phyloP scores from a whole-genome alignment of 2,329 filamentous ascomycete species.

The Pyrenochaeta sp. region DNA sequence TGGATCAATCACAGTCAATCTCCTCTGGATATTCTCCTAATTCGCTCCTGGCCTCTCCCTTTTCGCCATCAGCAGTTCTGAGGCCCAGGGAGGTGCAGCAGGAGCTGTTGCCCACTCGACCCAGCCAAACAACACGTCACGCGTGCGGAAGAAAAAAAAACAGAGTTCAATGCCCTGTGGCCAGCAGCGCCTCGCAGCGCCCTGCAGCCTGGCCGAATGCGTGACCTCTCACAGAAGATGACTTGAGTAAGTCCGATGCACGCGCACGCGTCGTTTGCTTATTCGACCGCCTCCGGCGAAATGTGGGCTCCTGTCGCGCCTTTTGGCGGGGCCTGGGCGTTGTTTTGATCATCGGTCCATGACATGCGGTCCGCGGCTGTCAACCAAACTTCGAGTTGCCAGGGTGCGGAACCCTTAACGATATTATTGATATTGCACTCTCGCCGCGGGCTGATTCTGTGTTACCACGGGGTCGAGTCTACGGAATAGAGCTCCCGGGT shows the following conservation, averaged over 20 bases:
- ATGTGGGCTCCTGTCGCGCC: conserved; percentile 21
- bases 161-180: conserved; percentile 12
- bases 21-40: conserved; percentile 6
- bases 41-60: conserved; percentile 11
- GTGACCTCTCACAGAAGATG: conserved; percentile 16
- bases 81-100: neutral
- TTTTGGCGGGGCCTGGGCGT: conserved; percentile 6
- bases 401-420: neutral
- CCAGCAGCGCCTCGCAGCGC: conserved; percentile 12
- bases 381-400: conserved; percentile 14
- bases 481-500: too few species aligned
- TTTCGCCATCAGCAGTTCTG: conserved; percentile 1
- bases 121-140: conserved; percentile 31
- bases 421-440: neutral
- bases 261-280: conserved; percentile 41
- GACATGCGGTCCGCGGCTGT: conserved; percentile 16
- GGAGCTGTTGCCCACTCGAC: conserved; percentile 26
- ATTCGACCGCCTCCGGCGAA: conserved; percentile 33
- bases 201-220: conserved; percentile 11
- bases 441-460: neutral
- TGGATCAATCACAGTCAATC: conserved; percentile 3
- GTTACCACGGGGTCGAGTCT: neutral
- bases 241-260: conserved; percentile 36
- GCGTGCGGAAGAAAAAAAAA: conserved; percentile 21
- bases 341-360: conserved; percentile 18